Conservation (phyloP, 345 rosid species). For the Lumnitzera littorea region DNA sequence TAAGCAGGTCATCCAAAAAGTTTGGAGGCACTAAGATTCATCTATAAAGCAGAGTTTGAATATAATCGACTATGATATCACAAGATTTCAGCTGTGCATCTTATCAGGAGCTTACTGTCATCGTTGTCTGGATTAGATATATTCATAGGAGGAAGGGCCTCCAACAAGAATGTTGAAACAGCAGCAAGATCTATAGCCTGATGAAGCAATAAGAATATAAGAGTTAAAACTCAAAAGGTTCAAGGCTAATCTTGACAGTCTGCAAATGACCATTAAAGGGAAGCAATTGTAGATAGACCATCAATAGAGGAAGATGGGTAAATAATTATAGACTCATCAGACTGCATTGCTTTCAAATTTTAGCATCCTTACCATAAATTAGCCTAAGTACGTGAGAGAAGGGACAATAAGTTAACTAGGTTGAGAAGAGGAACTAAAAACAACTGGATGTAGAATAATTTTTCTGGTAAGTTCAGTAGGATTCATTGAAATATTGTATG, state of each 20-base stretch:
- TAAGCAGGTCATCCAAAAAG: conserved; percentile 4
- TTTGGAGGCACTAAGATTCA: background rate
- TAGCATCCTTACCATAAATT: too few relatives aligned
- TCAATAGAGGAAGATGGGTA: too few relatives aligned
- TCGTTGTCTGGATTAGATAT: conserved; percentile 36
- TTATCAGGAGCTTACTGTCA: conserved; percentile 42
- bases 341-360: too few relatives aligned
- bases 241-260: background rate
- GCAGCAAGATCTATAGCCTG: conserved; percentile 84
- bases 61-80: background rate
- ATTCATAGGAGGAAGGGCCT: conserved; percentile 66
- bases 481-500: too few relatives aligned
- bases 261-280: background rate
- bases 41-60: background rate
- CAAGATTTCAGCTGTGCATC: background rate
- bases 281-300: background rate
- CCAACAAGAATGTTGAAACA: conserved; percentile 68
- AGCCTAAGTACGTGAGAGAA: too few relatives aligned
- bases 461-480: too few relatives aligned
- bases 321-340: too few relatives aligned
- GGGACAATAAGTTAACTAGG: too few relatives aligned
- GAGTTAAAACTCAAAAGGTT: conserved; percentile 10
- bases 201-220: conserved; percentile 6
- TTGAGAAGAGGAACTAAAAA: too few relatives aligned
- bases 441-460: too few relatives aligned